A percentile compares a stretch with the other conserved stretches of the same genome.
phyloP scores from a whole-genome alignment of 805 yeast genomes.

The Metschnikowia lochheadii region DNA sequence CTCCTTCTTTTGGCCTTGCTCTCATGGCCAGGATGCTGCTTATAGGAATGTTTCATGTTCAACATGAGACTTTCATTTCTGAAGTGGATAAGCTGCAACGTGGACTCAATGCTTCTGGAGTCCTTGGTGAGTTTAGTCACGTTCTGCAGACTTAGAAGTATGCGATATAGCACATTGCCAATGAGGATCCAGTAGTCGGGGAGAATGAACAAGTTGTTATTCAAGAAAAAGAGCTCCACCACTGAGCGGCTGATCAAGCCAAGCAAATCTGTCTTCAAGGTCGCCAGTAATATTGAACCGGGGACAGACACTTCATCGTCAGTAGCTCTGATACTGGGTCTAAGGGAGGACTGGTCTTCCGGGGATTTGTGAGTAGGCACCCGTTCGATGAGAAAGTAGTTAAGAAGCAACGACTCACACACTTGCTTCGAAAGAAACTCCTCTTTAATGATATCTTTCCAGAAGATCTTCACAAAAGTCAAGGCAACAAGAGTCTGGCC shows the following conservation, averaged over 20 bases:
- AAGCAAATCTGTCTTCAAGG: slow-evolving; percentile 27
- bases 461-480: slow-evolving; percentile 59
- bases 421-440: slow-evolving; percentile 63
- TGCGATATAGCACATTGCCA: slow-evolving; percentile 44
- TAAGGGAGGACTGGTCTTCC: background rate
- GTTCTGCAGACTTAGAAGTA: slow-evolving; percentile 21
- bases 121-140: slow-evolving; percentile 18
- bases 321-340: background rate
- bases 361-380: slow-evolving; percentile 20
- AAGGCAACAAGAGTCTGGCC: slow-evolving; percentile 35
- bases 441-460: slow-evolving; percentile 58
- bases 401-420: slow-evolving; percentile 54
- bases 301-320: background rate
- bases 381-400: slow-evolving; percentile 38
- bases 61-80: slow-evolving; percentile 70
- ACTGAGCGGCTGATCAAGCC: slow-evolving; percentile 27
- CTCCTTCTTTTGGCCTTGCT: slow-evolving; percentile 5
- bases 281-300: slow-evolving; percentile 10
- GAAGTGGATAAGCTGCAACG: slow-evolving; percentile 56
- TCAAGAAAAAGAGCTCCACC: slow-evolving; percentile 42
- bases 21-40: slow-evolving; percentile 1
- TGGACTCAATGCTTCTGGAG: slow-evolving; percentile 36
- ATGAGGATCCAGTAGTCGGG: slow-evolving; percentile 60
- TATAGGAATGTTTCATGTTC: slow-evolving; percentile 30
- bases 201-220: slow-evolving; percentile 58